phyloP scores from a whole-genome alignment of 768 basidiomycete species.

The Suillus americanus region DNA sequence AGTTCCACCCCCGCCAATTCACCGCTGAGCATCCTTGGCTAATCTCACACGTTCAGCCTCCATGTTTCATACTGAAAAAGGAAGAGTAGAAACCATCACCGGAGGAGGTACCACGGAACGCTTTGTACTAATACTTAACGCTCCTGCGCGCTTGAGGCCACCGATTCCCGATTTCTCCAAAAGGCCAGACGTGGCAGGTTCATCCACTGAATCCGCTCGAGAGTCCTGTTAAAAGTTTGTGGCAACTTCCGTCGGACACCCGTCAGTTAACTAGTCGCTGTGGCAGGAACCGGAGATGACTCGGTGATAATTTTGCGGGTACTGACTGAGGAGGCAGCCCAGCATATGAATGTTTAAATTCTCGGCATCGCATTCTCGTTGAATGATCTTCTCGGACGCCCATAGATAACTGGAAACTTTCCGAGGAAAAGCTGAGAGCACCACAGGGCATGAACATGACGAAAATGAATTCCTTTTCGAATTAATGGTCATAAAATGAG shows the following conservation, averaged over 20 bases:
- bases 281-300: slow-evolving; percentile 27
- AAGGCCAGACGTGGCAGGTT: slow-evolving; percentile 31
- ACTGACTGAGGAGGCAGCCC: slow-evolving; percentile 20
- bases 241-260: slow-evolving; percentile 77
- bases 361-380: too few species aligned
- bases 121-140: slow-evolving; percentile 30
- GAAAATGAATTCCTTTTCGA: too few species aligned
- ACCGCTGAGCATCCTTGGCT: slow-evolving; percentile 73
- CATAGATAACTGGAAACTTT: too few species aligned
- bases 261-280: slow-evolving; percentile 43
- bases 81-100: slow-evolving; percentile 31
- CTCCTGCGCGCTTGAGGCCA: slow-evolving; percentile 46
- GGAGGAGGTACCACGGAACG: slow-evolving; percentile 33
- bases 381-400: too few species aligned
- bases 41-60: slow-evolving; percentile 62
- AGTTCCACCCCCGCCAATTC: slow-evolving; percentile 84
- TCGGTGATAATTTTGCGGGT: slow-evolving; percentile 27
- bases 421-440: too few species aligned
- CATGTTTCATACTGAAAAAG: slow-evolving; percentile 33
- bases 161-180: slow-evolving; percentile 38
- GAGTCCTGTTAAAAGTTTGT: slow-evolving; percentile 47
- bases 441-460: too few species aligned
- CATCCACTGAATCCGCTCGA: slow-evolving; percentile 38
- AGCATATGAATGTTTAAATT: too few species aligned
- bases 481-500: too few species aligned